Evolutionary conservation across 2,329 filamentous ascomycete species (phyloP).

Genomic region (Cylindrodendrum hubeiense): DNA sequence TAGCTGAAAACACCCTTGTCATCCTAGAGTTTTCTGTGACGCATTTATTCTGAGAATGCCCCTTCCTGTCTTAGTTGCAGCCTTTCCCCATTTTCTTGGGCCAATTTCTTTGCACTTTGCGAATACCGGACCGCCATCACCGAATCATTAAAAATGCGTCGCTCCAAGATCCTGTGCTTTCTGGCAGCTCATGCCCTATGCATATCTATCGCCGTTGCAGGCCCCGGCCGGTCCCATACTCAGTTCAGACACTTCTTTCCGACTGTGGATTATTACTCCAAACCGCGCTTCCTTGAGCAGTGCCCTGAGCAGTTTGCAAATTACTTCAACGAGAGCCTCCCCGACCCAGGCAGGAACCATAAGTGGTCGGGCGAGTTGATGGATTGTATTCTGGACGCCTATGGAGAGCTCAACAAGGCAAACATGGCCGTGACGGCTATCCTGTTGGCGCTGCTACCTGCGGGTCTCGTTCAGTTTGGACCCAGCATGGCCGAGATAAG

Average conservation of each 20-base stretch:
- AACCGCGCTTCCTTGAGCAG: slow-evolving; percentile 3
- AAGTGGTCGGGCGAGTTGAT: slow-evolving; percentile 13
- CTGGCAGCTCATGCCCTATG: slow-evolving; percentile 14
- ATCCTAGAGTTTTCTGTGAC: background rate
- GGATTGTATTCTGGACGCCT: slow-evolving; percentile 18
- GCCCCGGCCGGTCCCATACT: slow-evolving; percentile 15
- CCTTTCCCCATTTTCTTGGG: background rate
- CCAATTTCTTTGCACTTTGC: background rate
- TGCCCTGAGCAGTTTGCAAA: slow-evolving; percentile 19
- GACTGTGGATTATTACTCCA: slow-evolving; percentile 11
- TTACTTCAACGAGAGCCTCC: slow-evolving; percentile 26
- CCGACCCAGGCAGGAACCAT: slow-evolving; percentile 8
- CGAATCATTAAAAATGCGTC: slow-evolving; percentile 14
- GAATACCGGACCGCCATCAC: background rate
- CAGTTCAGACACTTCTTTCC: slow-evolving; percentile 25
- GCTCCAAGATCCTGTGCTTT: slow-evolving; percentile 17
- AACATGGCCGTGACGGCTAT: slow-evolving; percentile 27
- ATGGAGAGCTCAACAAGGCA: slow-evolving; percentile 24
- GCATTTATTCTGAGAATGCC: background rate
- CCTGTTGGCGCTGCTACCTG: slow-evolving; percentile 24
- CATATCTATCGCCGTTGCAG: slow-evolving; percentile 9
- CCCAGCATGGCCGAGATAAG: slow-evolving; percentile 30
- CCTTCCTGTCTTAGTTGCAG: background rate
- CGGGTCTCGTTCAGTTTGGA: slow-evolving; percentile 26
- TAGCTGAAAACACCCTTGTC: background rate